phyloP scores from a whole-genome alignment of 495 filamentous ascomycete genomes.

The Neurospora discreta region DNA sequence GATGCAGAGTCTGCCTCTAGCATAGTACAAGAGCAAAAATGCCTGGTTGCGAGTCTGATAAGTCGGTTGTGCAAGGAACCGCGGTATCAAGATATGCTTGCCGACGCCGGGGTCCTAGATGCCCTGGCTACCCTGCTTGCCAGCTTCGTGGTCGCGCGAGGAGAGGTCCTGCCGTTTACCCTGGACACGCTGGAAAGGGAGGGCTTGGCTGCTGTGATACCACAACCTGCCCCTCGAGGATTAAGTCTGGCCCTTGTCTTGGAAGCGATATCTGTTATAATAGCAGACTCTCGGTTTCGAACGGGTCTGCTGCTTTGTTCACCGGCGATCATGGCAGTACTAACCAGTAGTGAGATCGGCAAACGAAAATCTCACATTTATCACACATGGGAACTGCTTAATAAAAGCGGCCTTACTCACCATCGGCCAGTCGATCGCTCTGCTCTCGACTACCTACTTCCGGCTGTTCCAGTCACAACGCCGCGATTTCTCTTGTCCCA shows the following conservation, averaged over 20 bases:
- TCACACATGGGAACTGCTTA: constrained; percentile 26
- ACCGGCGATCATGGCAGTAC: constrained; percentile 59
- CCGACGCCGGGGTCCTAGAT: constrained; percentile 66
- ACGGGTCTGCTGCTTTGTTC: constrained; percentile 70
- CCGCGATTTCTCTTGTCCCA: constrained; percentile 3
- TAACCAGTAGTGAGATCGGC: constrained; percentile 37
- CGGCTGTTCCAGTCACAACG: constrained; percentile 26
- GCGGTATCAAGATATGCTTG: constrained; percentile 54
- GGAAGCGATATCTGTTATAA: constrained; percentile 70
- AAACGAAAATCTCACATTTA: constrained; percentile 9
- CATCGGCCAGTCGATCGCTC: constrained; percentile 22
- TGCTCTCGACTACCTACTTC: constrained; percentile 52
- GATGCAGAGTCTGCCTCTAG: constrained; percentile 40
- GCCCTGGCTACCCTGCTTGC: constrained; percentile 67
- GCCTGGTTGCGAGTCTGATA: constrained; percentile 55
- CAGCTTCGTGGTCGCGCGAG: constrained; percentile 56
- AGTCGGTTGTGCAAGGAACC: constrained; percentile 51
- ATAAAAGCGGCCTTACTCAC: constrained; percentile 17
- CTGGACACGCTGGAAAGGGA: constrained; percentile 32
- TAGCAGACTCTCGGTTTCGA: constrained; percentile 67
- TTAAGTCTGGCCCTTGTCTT: constrained; percentile 59
- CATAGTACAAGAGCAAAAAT: constrained; percentile 51
- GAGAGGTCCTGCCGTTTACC: constrained; percentile 51
- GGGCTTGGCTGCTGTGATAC: constrained; percentile 34
- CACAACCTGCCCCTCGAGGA: constrained; percentile 44